A percentile compares a stretch with the other conserved stretches of the same genome.
These are phyloP conservation scores for Cnidoscolus chayamansa DNA, from an alignment of 441 rosid genomes.

Conservation along the genomic window DNA sequence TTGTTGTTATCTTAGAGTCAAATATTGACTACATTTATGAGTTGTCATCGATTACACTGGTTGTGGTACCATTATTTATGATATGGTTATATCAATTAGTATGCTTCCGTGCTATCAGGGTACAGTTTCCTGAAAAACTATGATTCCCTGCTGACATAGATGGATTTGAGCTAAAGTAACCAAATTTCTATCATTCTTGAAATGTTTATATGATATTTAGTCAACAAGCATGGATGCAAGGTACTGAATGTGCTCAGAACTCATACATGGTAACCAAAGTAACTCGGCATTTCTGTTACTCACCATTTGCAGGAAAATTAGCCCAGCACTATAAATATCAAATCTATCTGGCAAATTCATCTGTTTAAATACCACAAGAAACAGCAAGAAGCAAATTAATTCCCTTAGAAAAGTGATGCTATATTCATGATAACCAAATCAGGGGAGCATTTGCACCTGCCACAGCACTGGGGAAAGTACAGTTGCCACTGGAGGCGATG, in stretches of 20 bases:
- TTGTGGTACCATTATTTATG: background rate
- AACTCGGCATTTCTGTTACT: conserved; percentile 28
- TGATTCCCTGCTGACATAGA: background rate
- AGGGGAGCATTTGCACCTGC: conserved; percentile 53
- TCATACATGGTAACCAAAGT: background rate
- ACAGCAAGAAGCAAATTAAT: conserved; percentile 4
- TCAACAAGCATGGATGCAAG: background rate
- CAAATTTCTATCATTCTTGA: background rate
- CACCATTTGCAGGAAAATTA: conserved; percentile 90
- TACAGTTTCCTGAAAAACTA: background rate
- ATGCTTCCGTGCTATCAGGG: background rate
- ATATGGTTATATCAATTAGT: background rate
- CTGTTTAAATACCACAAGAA: conserved; percentile 43
- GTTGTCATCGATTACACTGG: too few species aligned
- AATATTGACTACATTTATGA: too few species aligned
- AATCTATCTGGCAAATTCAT: conserved; percentile 92
- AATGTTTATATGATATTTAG: background rate
- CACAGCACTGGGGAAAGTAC: conserved; percentile 93
- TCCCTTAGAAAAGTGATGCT: conserved; percentile 7
- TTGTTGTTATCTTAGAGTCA: too few species aligned
- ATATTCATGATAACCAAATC: conserved; percentile 12
- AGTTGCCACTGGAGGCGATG: conserved; percentile 92
- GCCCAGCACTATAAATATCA: conserved; percentile 87
- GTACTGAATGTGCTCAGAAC: background rate
- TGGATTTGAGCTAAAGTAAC: background rate